phyloP scores from a whole-genome alignment of 768 basidiomycete genomes.

The Rhizopogon vesiculosus region DNA sequence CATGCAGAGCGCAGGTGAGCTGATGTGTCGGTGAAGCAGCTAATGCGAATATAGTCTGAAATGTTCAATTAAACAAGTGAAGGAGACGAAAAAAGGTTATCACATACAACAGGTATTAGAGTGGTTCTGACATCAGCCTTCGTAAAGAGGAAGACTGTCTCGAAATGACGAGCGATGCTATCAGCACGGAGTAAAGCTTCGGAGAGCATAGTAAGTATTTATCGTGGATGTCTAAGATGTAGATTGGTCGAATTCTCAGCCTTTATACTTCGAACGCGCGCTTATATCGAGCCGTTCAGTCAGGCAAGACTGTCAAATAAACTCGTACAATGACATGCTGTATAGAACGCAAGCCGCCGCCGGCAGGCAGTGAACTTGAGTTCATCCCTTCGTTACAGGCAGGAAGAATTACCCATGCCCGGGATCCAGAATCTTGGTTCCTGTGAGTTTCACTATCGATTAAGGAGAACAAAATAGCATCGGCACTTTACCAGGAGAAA shows the following conservation, averaged over 20 bases:
- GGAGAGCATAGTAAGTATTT: neutral
- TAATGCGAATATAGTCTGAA: slow-evolving; percentile 27
- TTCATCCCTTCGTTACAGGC: no score
- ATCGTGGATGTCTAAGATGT: neutral
- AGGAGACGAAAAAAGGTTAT: neutral
- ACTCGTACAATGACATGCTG: neutral
- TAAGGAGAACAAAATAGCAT: no score
- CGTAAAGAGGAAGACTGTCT: slow-evolving; percentile 20
- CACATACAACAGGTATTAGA: slow-evolving; percentile 15
- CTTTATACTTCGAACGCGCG: neutral
- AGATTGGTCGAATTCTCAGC: neutral
- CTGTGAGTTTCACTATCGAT: no score
- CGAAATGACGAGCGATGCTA: slow-evolving; percentile 8
- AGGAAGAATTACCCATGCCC: no score
- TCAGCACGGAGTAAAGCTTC: neutral
- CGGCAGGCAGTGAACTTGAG: no score
- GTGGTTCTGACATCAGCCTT: slow-evolving; percentile 13
- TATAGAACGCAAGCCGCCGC: no score
- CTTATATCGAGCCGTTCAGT: neutral
- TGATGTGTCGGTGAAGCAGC: slow-evolving; percentile 17
- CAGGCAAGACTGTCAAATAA: neutral
- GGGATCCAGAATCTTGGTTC: no score
- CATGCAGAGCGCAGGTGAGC: slow-evolving; percentile 11
- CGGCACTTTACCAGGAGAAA: no score
- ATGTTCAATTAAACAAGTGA: neutral